A percentile compares a stretch with the other conserved stretches of the same genome.
These are phyloP conservation scores for Alternaria ethzedia DNA, from an alignment of 2,329 filamentous ascomycete genomes.

Conservation along the genomic window DNA sequence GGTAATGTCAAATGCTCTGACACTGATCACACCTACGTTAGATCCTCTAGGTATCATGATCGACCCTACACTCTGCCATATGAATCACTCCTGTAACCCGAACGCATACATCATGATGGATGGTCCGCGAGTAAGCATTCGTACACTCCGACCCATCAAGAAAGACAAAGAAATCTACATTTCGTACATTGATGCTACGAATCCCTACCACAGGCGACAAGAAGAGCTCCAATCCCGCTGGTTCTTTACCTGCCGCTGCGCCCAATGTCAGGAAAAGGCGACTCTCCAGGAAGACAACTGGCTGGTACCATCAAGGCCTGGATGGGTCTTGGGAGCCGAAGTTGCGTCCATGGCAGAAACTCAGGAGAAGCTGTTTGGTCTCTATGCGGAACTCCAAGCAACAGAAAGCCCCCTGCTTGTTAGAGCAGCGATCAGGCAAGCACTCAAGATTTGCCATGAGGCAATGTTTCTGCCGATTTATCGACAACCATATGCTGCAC, in stretches of 20 bases:
- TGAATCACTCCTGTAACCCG: constrained; percentile 69
- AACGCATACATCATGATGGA: constrained; percentile 66
- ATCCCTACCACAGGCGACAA: constrained; percentile 58
- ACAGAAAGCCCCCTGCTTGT: constrained; percentile 36
- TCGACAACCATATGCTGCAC: constrained; percentile 61
- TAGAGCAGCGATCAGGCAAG: constrained; percentile 45
- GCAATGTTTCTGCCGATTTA: constrained; percentile 55
- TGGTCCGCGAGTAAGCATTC: constrained; percentile 57
- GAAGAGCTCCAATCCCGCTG: constrained; percentile 61
- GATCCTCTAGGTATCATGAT: constrained; percentile 66
- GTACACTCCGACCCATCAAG: constrained; percentile 60
- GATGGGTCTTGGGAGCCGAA: constrained; percentile 22
- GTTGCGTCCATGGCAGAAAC: constrained; percentile 29
- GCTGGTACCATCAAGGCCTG: constrained; percentile 33
- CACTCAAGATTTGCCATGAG: constrained; percentile 50
- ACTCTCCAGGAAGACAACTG: constrained; percentile 52
- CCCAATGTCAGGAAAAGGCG: constrained; percentile 54
- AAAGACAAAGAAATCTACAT: constrained; percentile 65
- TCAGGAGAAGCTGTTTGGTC: constrained; percentile 33
- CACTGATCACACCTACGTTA: constrained; percentile 61
- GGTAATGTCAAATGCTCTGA: constrained; percentile 64
- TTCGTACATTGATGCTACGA: constrained; percentile 66
- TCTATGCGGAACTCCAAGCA: constrained; percentile 33
- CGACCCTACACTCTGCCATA: constrained; percentile 60
- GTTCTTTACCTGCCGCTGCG: constrained; percentile 65